Evolutionary conservation across 495 filamentous ascomycete genomes (phyloP).

Genomic region (Sordaria brevicollis): DNA sequence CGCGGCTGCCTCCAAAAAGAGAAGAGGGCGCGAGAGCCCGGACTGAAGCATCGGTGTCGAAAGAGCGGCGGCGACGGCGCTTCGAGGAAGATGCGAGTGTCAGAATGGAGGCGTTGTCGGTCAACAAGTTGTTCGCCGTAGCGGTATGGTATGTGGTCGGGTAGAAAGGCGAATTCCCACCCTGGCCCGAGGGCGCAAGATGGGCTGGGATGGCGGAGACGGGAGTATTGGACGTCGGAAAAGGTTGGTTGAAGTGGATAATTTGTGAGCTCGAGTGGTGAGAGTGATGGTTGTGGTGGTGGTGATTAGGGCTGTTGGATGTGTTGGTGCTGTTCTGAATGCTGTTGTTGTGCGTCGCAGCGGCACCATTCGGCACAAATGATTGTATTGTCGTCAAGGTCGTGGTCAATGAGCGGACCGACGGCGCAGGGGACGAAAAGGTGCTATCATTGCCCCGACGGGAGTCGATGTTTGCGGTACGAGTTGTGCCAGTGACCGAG

Average conservation of each 20-base stretch:
- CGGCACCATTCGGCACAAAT: slow-evolving; percentile 54
- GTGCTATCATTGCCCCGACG: slow-evolving; percentile 71
- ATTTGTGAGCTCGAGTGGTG: slow-evolving; percentile 42
- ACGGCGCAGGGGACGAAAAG: slow-evolving; percentile 89
- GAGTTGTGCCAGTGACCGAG: slow-evolving; percentile 48
- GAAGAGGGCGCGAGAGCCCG: slow-evolving; percentile 87
- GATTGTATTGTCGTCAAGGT: slow-evolving; percentile 97
- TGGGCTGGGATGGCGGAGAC: slow-evolving; percentile 75
- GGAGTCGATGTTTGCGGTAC: slow-evolving; percentile 54
- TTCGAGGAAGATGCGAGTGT: slow-evolving; percentile 96
- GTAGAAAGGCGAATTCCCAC: slow-evolving; percentile 34
- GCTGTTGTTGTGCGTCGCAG: slow-evolving; percentile 54
- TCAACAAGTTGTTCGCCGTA: slow-evolving; percentile 84
- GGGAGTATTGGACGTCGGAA: slow-evolving; percentile 56
- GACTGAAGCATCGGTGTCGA: slow-evolving; percentile 94
- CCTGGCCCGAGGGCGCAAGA: slow-evolving; percentile 44
- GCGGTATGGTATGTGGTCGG: slow-evolving; percentile 79
- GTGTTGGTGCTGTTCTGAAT: slow-evolving; percentile 20
- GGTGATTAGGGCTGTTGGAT: slow-evolving; percentile 22
- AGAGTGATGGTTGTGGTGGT: slow-evolving; percentile 18
- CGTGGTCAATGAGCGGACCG: slow-evolving; percentile 82
- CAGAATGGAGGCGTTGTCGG: slow-evolving; percentile 90
- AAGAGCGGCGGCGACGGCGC: slow-evolving; percentile 71
- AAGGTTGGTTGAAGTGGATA: slow-evolving; percentile 82
- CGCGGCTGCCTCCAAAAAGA: slow-evolving; percentile 78